These are phyloP conservation scores for Hirsutella rhossiliensis DNA, from an alignment of 2,329 filamentous ascomycete species.

Conservation along the genomic window DNA sequence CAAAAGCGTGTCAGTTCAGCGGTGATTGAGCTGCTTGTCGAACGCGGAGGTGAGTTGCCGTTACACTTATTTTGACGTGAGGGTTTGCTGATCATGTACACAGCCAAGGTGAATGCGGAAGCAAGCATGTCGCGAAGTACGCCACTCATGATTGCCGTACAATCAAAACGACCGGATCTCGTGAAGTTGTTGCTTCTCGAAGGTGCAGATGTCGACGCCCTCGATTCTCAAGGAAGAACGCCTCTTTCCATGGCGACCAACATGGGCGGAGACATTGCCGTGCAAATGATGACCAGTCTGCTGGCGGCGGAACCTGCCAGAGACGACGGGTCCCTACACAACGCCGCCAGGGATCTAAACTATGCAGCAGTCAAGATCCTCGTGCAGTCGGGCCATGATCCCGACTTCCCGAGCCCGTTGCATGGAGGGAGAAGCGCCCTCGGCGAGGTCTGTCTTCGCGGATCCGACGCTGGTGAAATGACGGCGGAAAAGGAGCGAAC, in stretches of 20 bases:
- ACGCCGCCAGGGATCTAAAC: constrained; percentile 48
- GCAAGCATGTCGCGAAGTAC: constrained; percentile 39
- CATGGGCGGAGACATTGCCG: constrained; percentile 39
- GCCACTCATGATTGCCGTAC: constrained; percentile 48
- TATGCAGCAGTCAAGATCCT: constrained; percentile 42
- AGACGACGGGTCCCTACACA: constrained; percentile 57
- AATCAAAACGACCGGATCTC: constrained; percentile 41
- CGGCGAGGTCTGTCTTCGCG: constrained; percentile 49
- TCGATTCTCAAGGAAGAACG: constrained; percentile 44
- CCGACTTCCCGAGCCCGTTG: constrained; percentile 51
- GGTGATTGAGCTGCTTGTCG: constrained; percentile 45
- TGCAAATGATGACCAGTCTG: constrained; percentile 40
- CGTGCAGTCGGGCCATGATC: constrained; percentile 46
- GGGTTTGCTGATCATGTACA: constrained; percentile 6
- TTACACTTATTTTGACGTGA: neutral
- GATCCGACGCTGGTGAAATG: constrained; percentile 32
- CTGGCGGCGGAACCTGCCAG: constrained; percentile 42
- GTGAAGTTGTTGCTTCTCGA: constrained; percentile 43
- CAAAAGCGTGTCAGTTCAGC: constrained; percentile 49
- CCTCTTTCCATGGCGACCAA: constrained; percentile 48
- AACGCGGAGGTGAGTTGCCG: constrained; percentile 22
- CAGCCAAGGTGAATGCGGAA: constrained; percentile 45
- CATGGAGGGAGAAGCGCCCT: constrained; percentile 52
- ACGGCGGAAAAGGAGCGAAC: constrained; percentile 34
- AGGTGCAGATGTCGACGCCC: constrained; percentile 46